Evolutionary conservation across 2,329 filamentous ascomycete genomes (phyloP).

Genomic region (Chaetomium globosum): DNA sequence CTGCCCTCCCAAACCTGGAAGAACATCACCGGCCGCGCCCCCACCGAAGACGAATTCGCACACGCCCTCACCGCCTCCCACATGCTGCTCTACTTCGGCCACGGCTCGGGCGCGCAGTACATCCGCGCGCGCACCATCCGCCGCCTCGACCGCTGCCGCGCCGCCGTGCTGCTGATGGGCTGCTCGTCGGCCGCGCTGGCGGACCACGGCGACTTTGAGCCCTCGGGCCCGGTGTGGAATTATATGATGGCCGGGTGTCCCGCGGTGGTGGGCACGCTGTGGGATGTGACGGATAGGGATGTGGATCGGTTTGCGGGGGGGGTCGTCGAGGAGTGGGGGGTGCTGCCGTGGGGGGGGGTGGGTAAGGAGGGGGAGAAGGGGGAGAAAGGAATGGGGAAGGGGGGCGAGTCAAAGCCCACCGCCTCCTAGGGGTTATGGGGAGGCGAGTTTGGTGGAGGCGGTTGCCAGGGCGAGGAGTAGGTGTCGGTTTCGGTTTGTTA

Average conservation of each 20-base stretch:
- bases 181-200: slow-evolving; percentile 83
- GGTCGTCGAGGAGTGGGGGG: slow-evolving; percentile 83
- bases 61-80: slow-evolving; percentile 65
- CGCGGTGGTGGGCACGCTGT: slow-evolving; percentile 87
- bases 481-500: slow-evolving; percentile 89
- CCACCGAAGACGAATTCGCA: slow-evolving; percentile 78
- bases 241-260: slow-evolving; percentile 88
- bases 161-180: slow-evolving; percentile 87
- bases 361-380: slow-evolving; percentile 36
- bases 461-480: slow-evolving; percentile 72
- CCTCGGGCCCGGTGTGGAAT: slow-evolving; percentile 85
- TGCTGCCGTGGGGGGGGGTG: slow-evolving; percentile 54
- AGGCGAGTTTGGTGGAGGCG: slow-evolving; percentile 70
- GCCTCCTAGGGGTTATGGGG: slow-evolving; percentile 22
- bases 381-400: slow-evolving; percentile 22
- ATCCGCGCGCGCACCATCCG: slow-evolving; percentile 83
- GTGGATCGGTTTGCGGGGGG: slow-evolving; percentile 88
- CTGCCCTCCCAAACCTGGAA: slow-evolving; percentile 67
- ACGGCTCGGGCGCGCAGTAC: slow-evolving; percentile 93
- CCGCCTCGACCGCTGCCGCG: slow-evolving; percentile 71
- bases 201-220: slow-evolving; percentile 84
- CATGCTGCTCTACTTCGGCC: slow-evolving; percentile 90
- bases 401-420: neutral
- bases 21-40: slow-evolving; percentile 67
- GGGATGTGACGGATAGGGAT: slow-evolving; percentile 97